A percentile compares a stretch with the other conserved stretches of the same genome.
Evolutionary conservation across 768 basidiomycete species (phyloP).

Genomic region (Kwoniella pini): DNA sequence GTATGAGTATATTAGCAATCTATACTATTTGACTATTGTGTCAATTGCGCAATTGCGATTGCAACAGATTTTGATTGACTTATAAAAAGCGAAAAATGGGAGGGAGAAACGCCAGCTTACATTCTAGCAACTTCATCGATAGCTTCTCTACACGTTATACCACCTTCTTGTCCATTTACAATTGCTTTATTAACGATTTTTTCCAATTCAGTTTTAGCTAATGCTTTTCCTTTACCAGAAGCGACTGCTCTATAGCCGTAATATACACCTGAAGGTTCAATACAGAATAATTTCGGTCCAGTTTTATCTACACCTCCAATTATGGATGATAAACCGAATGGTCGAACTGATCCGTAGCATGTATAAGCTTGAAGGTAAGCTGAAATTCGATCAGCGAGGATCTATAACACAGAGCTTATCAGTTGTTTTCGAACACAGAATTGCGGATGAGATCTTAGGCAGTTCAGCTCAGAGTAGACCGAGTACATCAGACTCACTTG

Average conservation of each 20-base stretch:
- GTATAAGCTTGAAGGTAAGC: constrained; percentile 95
- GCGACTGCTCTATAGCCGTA: constrained; percentile 94
- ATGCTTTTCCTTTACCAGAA: constrained; percentile 95
- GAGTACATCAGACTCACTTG: constrained; percentile 64
- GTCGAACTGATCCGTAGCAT: constrained; percentile 94
- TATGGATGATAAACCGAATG: constrained; percentile 93
- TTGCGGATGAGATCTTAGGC: too few relatives aligned
- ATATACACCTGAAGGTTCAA: constrained; percentile 93
- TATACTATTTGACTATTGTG: too few relatives aligned
- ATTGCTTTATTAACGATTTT: constrained; percentile 79
- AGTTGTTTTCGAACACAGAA: too few relatives aligned
- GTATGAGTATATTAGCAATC: background rate
- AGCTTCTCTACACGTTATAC: constrained; percentile 74
- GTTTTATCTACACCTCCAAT: constrained; percentile 84
- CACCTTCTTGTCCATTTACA: constrained; percentile 16
- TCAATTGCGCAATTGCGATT: constrained; percentile 15
- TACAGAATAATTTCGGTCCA: constrained; percentile 80
- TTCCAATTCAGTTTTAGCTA: constrained; percentile 97
- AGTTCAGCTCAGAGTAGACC: too few relatives aligned
- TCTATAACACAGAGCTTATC: too few relatives aligned
- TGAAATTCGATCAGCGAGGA: constrained; percentile 73
- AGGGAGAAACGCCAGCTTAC: constrained; percentile 59
- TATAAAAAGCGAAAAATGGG: background rate
- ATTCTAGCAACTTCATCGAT: constrained; percentile 92
- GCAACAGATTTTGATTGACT: background rate